phyloP scores from a whole-genome alignment of 805 yeast species.

The Barnettozyma sucrosica region DNA sequence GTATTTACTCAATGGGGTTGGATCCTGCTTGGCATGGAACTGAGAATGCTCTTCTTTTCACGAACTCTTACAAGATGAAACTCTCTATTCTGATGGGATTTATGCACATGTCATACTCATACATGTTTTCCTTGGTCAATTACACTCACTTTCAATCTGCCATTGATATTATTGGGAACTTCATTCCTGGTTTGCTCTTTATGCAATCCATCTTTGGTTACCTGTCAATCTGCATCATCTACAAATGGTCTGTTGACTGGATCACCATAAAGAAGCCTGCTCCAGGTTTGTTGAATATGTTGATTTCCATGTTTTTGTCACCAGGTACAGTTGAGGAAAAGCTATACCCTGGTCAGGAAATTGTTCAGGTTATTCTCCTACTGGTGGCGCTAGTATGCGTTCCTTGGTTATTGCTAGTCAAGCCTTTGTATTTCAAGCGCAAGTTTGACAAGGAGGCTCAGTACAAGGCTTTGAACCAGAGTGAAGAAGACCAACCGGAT shows the following conservation, averaged over 20 bases:
- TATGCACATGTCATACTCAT: constrained; percentile 89
- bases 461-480: constrained; percentile 22
- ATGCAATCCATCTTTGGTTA: constrained; percentile 96
- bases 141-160: constrained; percentile 58
- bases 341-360: constrained; percentile 73
- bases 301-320: constrained; percentile 89
- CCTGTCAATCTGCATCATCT: constrained; percentile 75
- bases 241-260: constrained; percentile 97
- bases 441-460: constrained; percentile 32
- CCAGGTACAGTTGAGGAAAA: constrained; percentile 87
- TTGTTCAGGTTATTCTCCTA: constrained; percentile 66
- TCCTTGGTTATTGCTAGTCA: constrained; percentile 85
- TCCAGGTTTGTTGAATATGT: constrained; percentile 91
- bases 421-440: constrained; percentile 70
- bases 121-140: constrained; percentile 78
- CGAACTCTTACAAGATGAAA: constrained; percentile 97
- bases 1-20: constrained; percentile 77
- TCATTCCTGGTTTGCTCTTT: constrained; percentile 87
- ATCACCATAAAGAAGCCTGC: constrained; percentile 66
- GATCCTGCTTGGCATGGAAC: constrained; percentile 98
- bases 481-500: constrained; percentile 32
- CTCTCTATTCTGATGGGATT: constrained; percentile 92
- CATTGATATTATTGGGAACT: constrained; percentile 87
- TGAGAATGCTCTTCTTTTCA: constrained; percentile 82
- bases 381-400: constrained; percentile 79